Conservation (phyloP, 352 stramenopile genomes). For the Globisporangium perplexum region DNA sequence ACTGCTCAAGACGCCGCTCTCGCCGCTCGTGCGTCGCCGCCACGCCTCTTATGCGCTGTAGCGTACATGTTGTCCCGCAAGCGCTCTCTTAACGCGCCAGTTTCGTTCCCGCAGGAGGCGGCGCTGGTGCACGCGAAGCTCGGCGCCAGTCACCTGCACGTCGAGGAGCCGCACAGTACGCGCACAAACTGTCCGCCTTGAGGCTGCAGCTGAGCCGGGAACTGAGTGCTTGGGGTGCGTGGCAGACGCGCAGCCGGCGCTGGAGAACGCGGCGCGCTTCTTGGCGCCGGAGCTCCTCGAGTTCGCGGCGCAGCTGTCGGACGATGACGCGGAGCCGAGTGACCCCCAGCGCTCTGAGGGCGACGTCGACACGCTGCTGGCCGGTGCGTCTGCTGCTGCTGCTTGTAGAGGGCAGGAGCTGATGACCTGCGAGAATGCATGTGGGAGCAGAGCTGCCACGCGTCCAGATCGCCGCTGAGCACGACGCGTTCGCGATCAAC, state of each 20-base stretch:
- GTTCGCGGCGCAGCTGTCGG: conserved; percentile 13
- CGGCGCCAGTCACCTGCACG: conserved; percentile 39
- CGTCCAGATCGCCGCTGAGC: neutral
- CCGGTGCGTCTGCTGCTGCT: neutral
- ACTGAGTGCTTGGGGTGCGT: neutral
- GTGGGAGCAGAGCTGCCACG: neutral
- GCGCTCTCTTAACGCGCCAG: too few relatives aligned
- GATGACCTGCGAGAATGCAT: too few relatives aligned
- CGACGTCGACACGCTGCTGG: conserved; percentile 9
- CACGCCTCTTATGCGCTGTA: neutral
- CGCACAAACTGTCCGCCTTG: too few relatives aligned
- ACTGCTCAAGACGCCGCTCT: conserved; percentile 28
- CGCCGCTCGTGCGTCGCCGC: conserved; percentile 18
- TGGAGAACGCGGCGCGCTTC: conserved; percentile 33
- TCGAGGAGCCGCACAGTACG: conserved; percentile 63
- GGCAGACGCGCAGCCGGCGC: conserved; percentile 48
- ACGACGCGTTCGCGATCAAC: neutral
- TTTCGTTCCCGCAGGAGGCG: conserved; percentile 23
- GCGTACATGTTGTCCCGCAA: too few relatives aligned
- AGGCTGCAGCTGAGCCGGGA: too few relatives aligned
- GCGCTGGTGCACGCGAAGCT: conserved; percentile 31
- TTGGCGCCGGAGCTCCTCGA: conserved; percentile 35
- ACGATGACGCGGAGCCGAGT: neutral
- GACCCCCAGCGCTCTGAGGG: too few relatives aligned
- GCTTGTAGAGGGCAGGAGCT: too few relatives aligned